These are phyloP conservation scores for Rhodotorula graminis DNA, from an alignment of 768 basidiomycete genomes.

Conservation along the genomic window DNA sequence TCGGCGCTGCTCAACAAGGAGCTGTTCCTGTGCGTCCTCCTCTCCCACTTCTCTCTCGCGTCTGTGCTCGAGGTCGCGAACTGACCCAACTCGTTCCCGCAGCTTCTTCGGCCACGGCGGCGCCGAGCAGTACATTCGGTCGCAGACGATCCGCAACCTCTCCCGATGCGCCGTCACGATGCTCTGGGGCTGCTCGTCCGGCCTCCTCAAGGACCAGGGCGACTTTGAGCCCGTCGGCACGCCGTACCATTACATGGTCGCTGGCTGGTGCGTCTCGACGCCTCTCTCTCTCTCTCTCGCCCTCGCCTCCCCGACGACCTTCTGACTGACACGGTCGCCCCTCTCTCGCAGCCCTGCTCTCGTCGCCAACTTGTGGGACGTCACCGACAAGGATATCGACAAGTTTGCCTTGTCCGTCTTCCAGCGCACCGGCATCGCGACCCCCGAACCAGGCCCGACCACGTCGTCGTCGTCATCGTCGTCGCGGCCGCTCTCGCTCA, in stretches of 20 bases:
- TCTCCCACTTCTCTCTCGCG: not conserved
- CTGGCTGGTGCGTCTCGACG: constrained; percentile 85
- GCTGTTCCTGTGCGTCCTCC: constrained; percentile 72
- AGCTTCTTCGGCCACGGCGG: constrained; percentile 98
- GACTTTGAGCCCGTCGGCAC: constrained; percentile 90
- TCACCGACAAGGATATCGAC: constrained; percentile 96
- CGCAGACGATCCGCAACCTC: constrained; percentile 75
- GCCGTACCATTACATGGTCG: constrained; percentile 92
- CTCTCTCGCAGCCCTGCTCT: constrained; percentile 66
- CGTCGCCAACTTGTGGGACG: constrained; percentile 95
- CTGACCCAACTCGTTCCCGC: constrained; percentile 7
- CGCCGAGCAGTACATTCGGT: constrained; percentile 86
- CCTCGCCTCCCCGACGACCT: not conserved
- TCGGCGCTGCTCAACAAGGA: constrained; percentile 69
- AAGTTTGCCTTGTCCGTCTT: constrained; percentile 81
- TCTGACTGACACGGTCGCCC: not conserved
- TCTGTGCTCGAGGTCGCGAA: not conserved
- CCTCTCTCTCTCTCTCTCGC: not conserved
- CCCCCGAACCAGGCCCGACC: not conserved
- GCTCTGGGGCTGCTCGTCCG: constrained; percentile 99
- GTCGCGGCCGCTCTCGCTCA: constrained; percentile 51
- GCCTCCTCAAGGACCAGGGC: constrained; percentile 78
- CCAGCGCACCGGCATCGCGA: constrained; percentile 58
- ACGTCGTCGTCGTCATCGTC: too few species aligned
- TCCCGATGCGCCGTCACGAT: constrained; percentile 85